A percentile compares a stretch with the other conserved stretches of the same genome.
phyloP scores from a whole-genome alignment of 306 rosid species.

The Cicer judaicum region DNA sequence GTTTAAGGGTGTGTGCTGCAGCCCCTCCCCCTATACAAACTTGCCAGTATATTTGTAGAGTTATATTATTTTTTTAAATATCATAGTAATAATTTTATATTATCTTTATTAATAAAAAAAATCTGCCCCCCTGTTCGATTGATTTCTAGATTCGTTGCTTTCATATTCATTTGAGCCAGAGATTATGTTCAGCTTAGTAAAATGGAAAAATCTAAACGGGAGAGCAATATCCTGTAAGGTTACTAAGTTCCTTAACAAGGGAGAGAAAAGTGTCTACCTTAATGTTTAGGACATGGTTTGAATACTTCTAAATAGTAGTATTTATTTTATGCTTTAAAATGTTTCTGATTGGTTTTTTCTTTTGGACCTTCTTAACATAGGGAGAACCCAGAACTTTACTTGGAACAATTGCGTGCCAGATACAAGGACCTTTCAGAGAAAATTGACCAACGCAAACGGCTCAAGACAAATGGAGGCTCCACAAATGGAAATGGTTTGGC shows the following conservation, averaged over 20 bases:
- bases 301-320: slow-evolving; percentile 14
- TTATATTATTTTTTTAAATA: no score
- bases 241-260: background rate
- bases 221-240: slow-evolving; percentile 11
- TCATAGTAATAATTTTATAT: no score
- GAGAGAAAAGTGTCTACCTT: slow-evolving; percentile 7
- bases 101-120: no score
- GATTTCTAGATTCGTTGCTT: no score
- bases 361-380: slow-evolving; percentile 45
- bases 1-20: no score
- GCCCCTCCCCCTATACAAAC: no score
- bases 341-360: slow-evolving; percentile 23
- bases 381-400: slow-evolving; percentile 87
- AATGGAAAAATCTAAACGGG: background rate
- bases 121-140: no score
- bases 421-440: slow-evolving; percentile 78
- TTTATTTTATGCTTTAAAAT: slow-evolving; percentile 22
- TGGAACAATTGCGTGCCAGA: slow-evolving; percentile 72
- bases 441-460: slow-evolving; percentile 51
- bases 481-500: slow-evolving; percentile 49
- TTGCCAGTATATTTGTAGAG: no score
- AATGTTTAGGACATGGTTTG: slow-evolving; percentile 34
- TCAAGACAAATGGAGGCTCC: slow-evolving; percentile 50
- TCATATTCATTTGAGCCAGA: slow-evolving; percentile 19
- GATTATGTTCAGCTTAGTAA: slow-evolving; percentile 22